Percentiles rank a stretch among this genome's conserved stretches.
Evolutionary conservation across 371 early-diverging fungal species (phyloP).

Genomic region (Mortierella sp.): DNA sequence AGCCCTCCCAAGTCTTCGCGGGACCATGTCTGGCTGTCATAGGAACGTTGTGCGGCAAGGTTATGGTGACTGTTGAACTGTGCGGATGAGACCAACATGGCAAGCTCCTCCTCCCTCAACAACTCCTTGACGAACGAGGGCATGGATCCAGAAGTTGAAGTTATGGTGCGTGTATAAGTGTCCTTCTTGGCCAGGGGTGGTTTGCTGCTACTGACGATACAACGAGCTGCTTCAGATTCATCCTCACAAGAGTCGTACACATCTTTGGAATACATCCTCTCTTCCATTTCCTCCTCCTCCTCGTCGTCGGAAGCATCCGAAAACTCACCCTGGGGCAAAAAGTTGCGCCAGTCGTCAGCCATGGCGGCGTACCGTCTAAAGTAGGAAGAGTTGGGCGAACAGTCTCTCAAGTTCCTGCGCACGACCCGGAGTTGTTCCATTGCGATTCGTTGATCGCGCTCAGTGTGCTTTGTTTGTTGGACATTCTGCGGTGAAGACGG

Average conservation of each 20-base stretch:
- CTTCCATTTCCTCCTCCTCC: not conserved
- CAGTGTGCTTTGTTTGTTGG: not conserved
- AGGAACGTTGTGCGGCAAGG: not conserved
- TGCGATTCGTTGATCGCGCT: slow-evolving; percentile 23
- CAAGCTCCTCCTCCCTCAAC: slow-evolving; percentile 24
- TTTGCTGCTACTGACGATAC: not conserved
- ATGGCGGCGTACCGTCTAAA: slow-evolving; percentile 36
- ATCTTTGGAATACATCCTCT: not conserved
- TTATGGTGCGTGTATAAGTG: not conserved
- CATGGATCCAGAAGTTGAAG: slow-evolving; percentile 7
- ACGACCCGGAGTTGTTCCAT: slow-evolving; percentile 41
- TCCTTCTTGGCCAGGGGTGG: not conserved
- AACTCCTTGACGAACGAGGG: slow-evolving; percentile 30
- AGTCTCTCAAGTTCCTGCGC: slow-evolving; percentile 27
- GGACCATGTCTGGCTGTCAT: no score
- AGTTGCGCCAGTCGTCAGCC: slow-evolving; percentile 49
- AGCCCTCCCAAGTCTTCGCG: not conserved
- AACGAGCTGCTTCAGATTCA: not conserved
- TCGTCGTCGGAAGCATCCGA: slow-evolving; percentile 5
- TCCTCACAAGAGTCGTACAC: not conserved
- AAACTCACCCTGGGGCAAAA: slow-evolving; percentile 21
- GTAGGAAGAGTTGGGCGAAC: slow-evolving; percentile 29
- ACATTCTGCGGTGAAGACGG: not conserved
- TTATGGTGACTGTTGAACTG: slow-evolving; percentile 7
- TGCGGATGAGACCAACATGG: slow-evolving; percentile 13